phyloP scores from a whole-genome alignment of 2,329 filamentous ascomycete genomes.

The Ambrosiella beaveri region DNA sequence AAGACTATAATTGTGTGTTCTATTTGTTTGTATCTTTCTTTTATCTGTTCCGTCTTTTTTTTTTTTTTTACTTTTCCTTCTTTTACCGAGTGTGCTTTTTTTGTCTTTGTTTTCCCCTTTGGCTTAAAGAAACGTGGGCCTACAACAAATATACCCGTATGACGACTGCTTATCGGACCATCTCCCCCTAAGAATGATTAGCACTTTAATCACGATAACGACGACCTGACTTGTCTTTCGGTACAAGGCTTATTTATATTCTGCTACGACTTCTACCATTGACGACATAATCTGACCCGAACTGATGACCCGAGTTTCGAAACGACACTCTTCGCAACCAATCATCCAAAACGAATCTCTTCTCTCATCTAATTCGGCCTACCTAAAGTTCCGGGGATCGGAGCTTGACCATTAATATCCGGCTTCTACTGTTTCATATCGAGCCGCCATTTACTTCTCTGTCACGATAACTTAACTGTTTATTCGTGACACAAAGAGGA shows the following conservation, averaged over 20 bases:
- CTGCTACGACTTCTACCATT: too few species aligned
- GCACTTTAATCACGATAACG: too few species aligned
- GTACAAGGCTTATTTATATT: too few species aligned
- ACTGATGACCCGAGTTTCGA: too few species aligned
- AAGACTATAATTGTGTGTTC: background rate
- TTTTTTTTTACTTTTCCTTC: background rate
- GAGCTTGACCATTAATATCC: background rate
- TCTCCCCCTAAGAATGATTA: background rate
- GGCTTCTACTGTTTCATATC: background rate
- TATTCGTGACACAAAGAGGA: slow-evolving; percentile 1
- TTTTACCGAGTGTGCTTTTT: background rate
- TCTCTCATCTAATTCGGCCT: background rate
- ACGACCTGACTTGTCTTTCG: too few species aligned
- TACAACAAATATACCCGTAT: background rate
- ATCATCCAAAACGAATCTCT: too few species aligned
- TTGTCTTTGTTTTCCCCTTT: background rate
- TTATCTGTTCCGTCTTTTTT: background rate
- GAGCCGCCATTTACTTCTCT: background rate
- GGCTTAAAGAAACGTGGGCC: background rate
- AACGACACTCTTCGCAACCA: too few species aligned
- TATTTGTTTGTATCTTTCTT: background rate
- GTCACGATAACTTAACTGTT: slow-evolving; percentile 4
- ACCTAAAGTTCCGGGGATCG: background rate
- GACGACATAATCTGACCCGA: too few species aligned
- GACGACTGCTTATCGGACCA: background rate